phyloP scores from a whole-genome alignment of 1,284 basidiomycete species.

The Leccinum pseudoinsigne region DNA sequence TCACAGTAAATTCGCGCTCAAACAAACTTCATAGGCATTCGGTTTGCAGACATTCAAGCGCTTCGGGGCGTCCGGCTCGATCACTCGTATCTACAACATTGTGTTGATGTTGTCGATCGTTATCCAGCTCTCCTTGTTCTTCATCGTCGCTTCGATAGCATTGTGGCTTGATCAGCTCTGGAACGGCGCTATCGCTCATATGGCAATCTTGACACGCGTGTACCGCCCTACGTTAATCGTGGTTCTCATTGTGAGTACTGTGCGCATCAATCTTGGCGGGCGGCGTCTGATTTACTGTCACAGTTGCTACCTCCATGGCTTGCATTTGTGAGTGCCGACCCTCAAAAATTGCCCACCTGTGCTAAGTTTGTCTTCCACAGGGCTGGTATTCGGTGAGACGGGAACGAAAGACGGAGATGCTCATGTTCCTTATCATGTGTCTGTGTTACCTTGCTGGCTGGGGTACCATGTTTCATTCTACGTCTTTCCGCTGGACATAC shows the following conservation, averaged over 20 bases:
- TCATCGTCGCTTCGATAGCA: slow-evolving; percentile 66
- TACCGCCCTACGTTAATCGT: slow-evolving; percentile 59
- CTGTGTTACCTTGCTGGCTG: slow-evolving; percentile 62
- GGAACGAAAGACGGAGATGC: slow-evolving; percentile 59
- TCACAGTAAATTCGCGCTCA: not conserved
- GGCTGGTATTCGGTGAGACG: slow-evolving; percentile 75
- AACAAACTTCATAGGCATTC: slow-evolving; percentile 48
- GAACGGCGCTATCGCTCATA: slow-evolving; percentile 59
- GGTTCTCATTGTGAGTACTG: slow-evolving; percentile 54
- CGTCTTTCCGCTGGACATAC: slow-evolving; percentile 76
- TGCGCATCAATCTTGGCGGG: not conserved
- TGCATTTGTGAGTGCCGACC: slow-evolving; percentile 42
- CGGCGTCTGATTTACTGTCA: slow-evolving; percentile 11
- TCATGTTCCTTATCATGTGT: slow-evolving; percentile 61
- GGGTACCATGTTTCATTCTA: slow-evolving; percentile 69
- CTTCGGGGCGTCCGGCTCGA: slow-evolving; percentile 71
- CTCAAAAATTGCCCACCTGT: not conserved
- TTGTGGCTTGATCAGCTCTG: slow-evolving; percentile 78
- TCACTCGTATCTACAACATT: slow-evolving; percentile 72
- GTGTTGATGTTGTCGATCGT: slow-evolving; percentile 70
- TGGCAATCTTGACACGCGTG: slow-evolving; percentile 41
- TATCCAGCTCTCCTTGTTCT: slow-evolving; percentile 75
- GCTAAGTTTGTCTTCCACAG: slow-evolving; percentile 34
- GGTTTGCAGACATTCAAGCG: slow-evolving; percentile 87
- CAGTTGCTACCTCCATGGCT: slow-evolving; percentile 73